phyloP scores from a whole-genome alignment of 2,329 filamentous ascomycete genomes.

The Exophiala lecanii-corni region DNA sequence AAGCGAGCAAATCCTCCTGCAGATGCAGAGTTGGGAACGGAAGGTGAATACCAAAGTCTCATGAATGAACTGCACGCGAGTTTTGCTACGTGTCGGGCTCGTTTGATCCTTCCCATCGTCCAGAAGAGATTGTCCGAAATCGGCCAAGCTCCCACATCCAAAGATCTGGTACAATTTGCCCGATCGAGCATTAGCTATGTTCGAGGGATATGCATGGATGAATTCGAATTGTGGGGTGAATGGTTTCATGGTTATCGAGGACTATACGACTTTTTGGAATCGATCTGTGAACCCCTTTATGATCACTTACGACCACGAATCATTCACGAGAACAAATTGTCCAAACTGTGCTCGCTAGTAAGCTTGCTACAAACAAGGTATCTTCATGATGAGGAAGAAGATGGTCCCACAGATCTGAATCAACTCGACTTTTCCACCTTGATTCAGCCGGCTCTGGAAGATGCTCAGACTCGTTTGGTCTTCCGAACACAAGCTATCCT shows the following conservation, averaged over 20 bases:
- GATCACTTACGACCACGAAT: slow-evolving; percentile 61
- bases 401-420: slow-evolving; percentile 45
- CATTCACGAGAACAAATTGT: slow-evolving; percentile 62
- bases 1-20: slow-evolving; percentile 59
- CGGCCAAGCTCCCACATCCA: slow-evolving; percentile 55
- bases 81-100: slow-evolving; percentile 55
- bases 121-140: slow-evolving; percentile 55
- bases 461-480: slow-evolving; percentile 62
- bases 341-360: slow-evolving; percentile 64
- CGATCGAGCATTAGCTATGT: slow-evolving; percentile 62
- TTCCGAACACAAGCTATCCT: slow-evolving; percentile 60
- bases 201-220: slow-evolving; percentile 61
- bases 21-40: slow-evolving; percentile 54
- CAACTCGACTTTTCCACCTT: slow-evolving; percentile 59
- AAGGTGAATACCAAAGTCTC: slow-evolving; percentile 62
- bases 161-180: slow-evolving; percentile 62
- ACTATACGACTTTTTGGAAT: slow-evolving; percentile 62
- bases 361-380: slow-evolving; percentile 62
- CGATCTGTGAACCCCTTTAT: slow-evolving; percentile 63
- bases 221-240: slow-evolving; percentile 63
- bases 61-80: slow-evolving; percentile 62
- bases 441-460: slow-evolving; percentile 62
- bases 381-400: slow-evolving; percentile 55
- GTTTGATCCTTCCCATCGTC: slow-evolving; percentile 58
- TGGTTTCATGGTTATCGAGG: slow-evolving; percentile 62